Evolutionary conservation across 345 rosid genomes (phyloP).

Genomic region (Eucalyptus cloeziana): DNA sequence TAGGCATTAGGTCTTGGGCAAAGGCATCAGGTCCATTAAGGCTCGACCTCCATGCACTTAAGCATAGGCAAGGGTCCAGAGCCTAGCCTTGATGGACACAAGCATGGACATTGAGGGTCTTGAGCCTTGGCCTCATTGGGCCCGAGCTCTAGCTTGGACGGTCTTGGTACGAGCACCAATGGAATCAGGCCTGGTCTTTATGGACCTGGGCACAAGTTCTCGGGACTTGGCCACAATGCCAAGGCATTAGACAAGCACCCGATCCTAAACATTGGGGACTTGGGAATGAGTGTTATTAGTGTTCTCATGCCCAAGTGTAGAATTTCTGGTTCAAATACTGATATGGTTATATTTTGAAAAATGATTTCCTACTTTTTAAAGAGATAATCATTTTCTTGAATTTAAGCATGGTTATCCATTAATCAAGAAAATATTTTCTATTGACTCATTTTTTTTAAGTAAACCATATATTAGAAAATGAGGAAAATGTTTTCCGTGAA

Average conservation of each 20-base stretch:
- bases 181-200: accelerated
- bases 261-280: no score
- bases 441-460: no score
- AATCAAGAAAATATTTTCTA: not conserved
- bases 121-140: not conserved
- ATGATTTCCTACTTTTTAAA: no score
- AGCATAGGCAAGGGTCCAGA: accelerated
- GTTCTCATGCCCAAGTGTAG: not conserved
- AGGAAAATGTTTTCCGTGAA: no score
- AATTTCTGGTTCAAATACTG: no score
- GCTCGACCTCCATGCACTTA: not conserved
- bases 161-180: not conserved
- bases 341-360: no score
- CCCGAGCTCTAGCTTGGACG: not conserved
- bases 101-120: no score
- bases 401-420: not conserved
- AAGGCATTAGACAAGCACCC: no score
- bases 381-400: no score
- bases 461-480: not conserved
- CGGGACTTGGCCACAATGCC: accelerated
- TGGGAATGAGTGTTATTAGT: not conserved
- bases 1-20: not conserved
- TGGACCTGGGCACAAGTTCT: not conserved
- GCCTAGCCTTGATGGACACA: no score
- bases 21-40: not conserved